A percentile compares a stretch with the other conserved stretches of the same genome.
These are phyloP conservation scores for Podospora pseudopauciseta DNA, from an alignment of 495 filamentous ascomycete species.

Conservation along the genomic window DNA sequence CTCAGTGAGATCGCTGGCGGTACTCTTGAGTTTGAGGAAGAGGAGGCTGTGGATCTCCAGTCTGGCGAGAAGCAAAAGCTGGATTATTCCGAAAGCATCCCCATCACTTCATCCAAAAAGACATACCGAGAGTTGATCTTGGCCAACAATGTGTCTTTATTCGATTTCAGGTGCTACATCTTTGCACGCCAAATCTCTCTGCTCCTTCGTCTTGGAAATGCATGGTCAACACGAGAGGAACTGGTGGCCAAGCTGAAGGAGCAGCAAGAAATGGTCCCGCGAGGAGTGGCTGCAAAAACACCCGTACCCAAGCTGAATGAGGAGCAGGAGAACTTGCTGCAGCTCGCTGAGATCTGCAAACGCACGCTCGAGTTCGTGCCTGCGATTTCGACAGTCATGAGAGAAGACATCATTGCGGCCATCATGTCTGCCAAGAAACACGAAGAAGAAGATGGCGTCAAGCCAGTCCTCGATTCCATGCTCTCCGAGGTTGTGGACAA, in stretches of 20 bases:
- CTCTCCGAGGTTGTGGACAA: conserved; percentile 65
- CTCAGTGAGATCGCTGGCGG: conserved; percentile 31
- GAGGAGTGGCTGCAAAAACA: conserved; percentile 49
- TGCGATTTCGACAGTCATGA: conserved; percentile 68
- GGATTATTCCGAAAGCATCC: conserved; percentile 48
- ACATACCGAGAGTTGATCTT: conserved; percentile 89
- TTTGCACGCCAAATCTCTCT: conserved; percentile 86
- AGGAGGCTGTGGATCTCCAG: conserved; percentile 47
- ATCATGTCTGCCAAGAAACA: conserved; percentile 30
- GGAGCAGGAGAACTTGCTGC: conserved; percentile 68
- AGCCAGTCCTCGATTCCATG: conserved; percentile 28
- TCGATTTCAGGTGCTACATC: conserved; percentile 93
- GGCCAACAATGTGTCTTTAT: conserved; percentile 93
- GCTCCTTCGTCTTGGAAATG: conserved; percentile 77
- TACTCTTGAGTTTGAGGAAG: conserved; percentile 41
- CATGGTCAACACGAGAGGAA: conserved; percentile 53
- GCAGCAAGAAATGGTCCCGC: conserved; percentile 50
- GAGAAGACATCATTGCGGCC: conserved; percentile 63
- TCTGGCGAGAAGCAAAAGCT: conserved; percentile 30
- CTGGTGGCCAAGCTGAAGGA: conserved; percentile 55
- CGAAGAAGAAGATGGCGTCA: conserved; percentile 21
- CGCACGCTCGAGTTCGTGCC: conserved; percentile 77
- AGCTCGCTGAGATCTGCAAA: conserved; percentile 75
- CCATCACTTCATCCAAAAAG: conserved; percentile 71
- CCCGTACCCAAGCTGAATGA: conserved; percentile 45